Conservation (phyloP, 768 basidiomycete species). For the Termitomyces sp. region DNA sequence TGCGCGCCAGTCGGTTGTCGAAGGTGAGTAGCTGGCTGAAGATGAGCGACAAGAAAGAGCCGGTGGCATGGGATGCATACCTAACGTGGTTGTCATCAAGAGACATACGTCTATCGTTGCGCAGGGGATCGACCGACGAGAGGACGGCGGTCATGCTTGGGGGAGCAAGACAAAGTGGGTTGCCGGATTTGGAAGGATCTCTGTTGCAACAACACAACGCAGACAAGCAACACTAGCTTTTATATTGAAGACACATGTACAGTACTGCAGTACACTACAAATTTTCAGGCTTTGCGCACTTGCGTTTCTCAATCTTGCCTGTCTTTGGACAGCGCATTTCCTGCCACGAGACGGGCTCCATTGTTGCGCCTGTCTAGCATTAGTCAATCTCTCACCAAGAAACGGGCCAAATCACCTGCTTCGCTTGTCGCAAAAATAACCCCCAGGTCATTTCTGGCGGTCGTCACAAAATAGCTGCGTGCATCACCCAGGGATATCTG, state of each 20-base stretch:
- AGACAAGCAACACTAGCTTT: slow-evolving; percentile 1
- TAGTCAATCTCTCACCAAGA: neutral
- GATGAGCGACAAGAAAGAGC: slow-evolving; percentile 13
- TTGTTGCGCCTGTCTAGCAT: slow-evolving; percentile 53
- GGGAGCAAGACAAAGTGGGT: neutral
- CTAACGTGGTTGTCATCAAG: slow-evolving; percentile 61
- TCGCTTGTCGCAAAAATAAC: slow-evolving; percentile 90
- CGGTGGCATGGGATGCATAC: slow-evolving; percentile 29
- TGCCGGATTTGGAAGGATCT: slow-evolving; percentile 13
- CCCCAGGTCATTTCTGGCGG: slow-evolving; percentile 84
- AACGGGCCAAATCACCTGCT: slow-evolving; percentile 47
- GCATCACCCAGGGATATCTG: slow-evolving; percentile 92
- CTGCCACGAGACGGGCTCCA: slow-evolving; percentile 86
- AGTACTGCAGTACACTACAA: slow-evolving; percentile 24
- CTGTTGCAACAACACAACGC: neutral
- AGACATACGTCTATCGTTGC: slow-evolving; percentile 54
- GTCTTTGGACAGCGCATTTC: slow-evolving; percentile 87
- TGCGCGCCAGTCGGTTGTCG: slow-evolving; percentile 64
- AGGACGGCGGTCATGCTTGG: slow-evolving; percentile 59
- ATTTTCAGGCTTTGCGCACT: slow-evolving; percentile 81
- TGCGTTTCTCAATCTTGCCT: slow-evolving; percentile 72
- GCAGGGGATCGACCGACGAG: slow-evolving; percentile 50
- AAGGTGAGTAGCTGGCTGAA: slow-evolving; percentile 43
- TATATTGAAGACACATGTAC: neutral
- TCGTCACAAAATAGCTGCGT: slow-evolving; percentile 87